Evolutionary conservation across 768 basidiomycete genomes (phyloP).

Genomic region (Lentinus brumalis): DNA sequence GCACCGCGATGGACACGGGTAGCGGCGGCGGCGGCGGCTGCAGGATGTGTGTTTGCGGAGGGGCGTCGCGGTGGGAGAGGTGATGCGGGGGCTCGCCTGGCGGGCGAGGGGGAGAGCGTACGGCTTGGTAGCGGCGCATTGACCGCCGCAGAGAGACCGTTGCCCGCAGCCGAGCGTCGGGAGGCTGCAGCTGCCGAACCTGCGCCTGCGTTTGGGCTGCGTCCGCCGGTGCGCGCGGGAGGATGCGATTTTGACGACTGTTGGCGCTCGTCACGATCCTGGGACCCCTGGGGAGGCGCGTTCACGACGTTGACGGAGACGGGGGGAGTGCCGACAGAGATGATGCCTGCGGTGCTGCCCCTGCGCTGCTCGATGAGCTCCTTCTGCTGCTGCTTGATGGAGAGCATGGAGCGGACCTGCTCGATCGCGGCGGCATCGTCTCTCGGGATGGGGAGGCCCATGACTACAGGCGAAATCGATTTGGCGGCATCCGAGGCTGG

Average conservation of each 20-base stretch:
- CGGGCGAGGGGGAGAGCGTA: slow-evolving; percentile 40
- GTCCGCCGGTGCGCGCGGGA: slow-evolving; percentile 23
- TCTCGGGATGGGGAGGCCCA: slow-evolving; percentile 54
- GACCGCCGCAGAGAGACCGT: slow-evolving; percentile 12
- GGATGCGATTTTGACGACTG: not conserved
- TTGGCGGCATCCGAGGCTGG: slow-evolving; percentile 36
- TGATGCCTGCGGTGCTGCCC: slow-evolving; percentile 48
- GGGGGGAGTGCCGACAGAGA: slow-evolving; percentile 26
- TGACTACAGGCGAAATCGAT: slow-evolving; percentile 67
- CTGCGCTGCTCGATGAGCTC: slow-evolving; percentile 70
- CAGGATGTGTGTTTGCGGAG: slow-evolving; percentile 21
- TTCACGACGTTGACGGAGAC: slow-evolving; percentile 29
- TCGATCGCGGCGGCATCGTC: slow-evolving; percentile 63
- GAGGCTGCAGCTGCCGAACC: slow-evolving; percentile 25
- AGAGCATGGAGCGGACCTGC: slow-evolving; percentile 62
- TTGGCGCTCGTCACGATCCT: slow-evolving; percentile 28
- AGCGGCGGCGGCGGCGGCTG: slow-evolving; percentile 17
- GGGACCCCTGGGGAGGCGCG: slow-evolving; percentile 10
- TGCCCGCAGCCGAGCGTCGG: not conserved
- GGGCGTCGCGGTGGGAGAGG: slow-evolving; percentile 32
- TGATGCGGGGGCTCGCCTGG: slow-evolving; percentile 30
- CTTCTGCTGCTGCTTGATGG: slow-evolving; percentile 72
- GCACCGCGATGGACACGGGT: slow-evolving; percentile 28
- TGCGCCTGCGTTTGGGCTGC: slow-evolving; percentile 39
- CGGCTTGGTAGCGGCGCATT: slow-evolving; percentile 28